Evolutionary conservation across 768 basidiomycete species (phyloP).

Genomic region (Saitozyma sp.): DNA sequence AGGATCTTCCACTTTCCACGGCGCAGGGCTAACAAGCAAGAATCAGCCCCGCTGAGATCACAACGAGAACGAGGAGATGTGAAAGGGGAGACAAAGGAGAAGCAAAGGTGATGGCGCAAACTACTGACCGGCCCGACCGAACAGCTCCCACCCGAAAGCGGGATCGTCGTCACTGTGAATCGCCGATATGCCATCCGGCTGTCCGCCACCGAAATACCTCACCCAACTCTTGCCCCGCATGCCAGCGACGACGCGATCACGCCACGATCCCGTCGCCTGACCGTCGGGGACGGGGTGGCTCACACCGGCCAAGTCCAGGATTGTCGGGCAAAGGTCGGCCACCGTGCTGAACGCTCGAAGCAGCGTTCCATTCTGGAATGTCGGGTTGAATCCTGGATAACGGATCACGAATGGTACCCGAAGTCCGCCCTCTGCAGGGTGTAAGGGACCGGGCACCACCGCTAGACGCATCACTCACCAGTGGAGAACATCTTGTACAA

Average conservation of each 20-base stretch:
- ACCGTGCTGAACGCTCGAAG: constrained; percentile 24
- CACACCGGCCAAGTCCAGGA: constrained; percentile 12
- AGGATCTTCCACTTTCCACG: constrained; percentile 31
- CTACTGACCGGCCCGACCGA: constrained; percentile 6
- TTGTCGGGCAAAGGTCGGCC: constrained; percentile 36
- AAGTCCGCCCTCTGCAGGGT: constrained; percentile 17
- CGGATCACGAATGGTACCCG: constrained; percentile 29
- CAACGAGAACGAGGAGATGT: too few species aligned
- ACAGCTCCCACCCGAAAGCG: constrained; percentile 11
- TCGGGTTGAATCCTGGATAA: constrained; percentile 7
- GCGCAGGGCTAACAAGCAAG: constrained; percentile 14
- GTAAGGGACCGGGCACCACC: not conserved
- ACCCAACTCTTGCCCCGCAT: not conserved
- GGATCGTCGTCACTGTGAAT: constrained; percentile 2
- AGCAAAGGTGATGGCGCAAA: too few species aligned
- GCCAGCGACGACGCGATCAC: too few species aligned
- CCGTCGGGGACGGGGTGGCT: not conserved
- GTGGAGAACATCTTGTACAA: constrained; percentile 19
- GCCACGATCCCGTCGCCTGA: not conserved
- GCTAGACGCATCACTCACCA: constrained; percentile 1
- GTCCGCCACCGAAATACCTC: constrained; percentile 1
- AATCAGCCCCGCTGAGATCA: too few species aligned
- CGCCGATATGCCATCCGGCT: not conserved
- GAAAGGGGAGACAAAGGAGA: too few species aligned
- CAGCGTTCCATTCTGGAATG: not conserved